phyloP scores from a whole-genome alignment of 148 eudicot genomes.

The Tetragonia tetragonoides region DNA sequence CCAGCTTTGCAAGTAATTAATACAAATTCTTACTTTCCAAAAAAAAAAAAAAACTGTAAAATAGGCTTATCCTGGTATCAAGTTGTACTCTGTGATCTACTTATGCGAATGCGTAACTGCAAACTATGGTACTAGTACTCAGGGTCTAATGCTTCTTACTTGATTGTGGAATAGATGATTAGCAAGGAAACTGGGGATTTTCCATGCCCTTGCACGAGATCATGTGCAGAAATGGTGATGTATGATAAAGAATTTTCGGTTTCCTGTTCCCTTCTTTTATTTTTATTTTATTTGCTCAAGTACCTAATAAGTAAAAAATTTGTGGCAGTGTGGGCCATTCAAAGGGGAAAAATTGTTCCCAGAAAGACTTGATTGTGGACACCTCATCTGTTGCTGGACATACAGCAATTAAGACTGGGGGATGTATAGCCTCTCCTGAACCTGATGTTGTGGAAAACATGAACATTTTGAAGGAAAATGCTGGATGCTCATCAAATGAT shows the following conservation, averaged over 20 bases:
- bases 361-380: conserved; percentile 19
- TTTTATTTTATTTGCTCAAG: not conserved
- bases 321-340: conserved; percentile 26
- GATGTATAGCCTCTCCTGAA: conserved; percentile 9
- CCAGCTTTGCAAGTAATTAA: too few relatives aligned
- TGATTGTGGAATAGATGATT: conserved; percentile 27
- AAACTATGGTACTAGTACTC: conserved; percentile 3
- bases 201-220: conserved; percentile 16
- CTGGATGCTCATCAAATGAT: conserved; percentile 28
- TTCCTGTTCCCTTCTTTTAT: not conserved
- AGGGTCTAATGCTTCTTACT: conserved; percentile 15
- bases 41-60: too few relatives aligned
- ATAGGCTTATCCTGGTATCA: not conserved
- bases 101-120: not conserved
- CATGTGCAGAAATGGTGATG: conserved; percentile 20
- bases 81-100: not conserved
- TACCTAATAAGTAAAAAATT: not conserved
- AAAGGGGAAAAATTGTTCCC: conserved; percentile 5
- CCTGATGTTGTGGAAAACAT: not conserved
- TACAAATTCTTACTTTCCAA: too few relatives aligned
- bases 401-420: conserved; percentile 9
- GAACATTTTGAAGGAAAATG: conserved; percentile 19
- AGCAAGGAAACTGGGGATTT: conserved; percentile 12
- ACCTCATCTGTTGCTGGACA: conserved; percentile 15
- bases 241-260: conserved; percentile 17